Conservation (phyloP, 768 basidiomycete genomes). For the Tephrocybe rancida region DNA sequence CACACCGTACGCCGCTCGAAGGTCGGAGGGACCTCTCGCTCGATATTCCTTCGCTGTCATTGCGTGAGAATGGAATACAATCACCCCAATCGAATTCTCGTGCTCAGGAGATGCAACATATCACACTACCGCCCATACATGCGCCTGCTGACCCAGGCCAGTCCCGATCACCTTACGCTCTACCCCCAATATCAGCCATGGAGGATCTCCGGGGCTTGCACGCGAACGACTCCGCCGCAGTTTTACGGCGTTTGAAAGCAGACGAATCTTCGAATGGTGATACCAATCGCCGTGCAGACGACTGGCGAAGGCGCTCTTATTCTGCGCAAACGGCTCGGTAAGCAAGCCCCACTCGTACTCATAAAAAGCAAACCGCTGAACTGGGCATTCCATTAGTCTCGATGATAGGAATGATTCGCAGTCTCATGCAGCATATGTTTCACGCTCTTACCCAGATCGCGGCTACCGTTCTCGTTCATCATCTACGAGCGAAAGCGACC, state of each 20-base stretch:
- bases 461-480: slow-evolving; percentile 18
- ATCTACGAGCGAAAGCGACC: slow-evolving; percentile 15
- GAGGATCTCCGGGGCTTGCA: slow-evolving; percentile 60
- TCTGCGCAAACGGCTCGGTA: slow-evolving; percentile 37
- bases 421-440: slow-evolving; percentile 1
- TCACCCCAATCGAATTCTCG: neutral
- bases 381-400: slow-evolving; percentile 1
- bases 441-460: slow-evolving; percentile 16
- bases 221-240: slow-evolving; percentile 62
- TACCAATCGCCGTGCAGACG: slow-evolving; percentile 25
- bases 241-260: slow-evolving; percentile 62
- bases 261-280: slow-evolving; percentile 45
- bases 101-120: slow-evolving; percentile 25
- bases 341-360: neutral
- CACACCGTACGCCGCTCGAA: slow-evolving; percentile 23
- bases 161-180: slow-evolving; percentile 46
- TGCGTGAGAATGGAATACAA: slow-evolving; percentile 15
- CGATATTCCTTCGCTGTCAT: slow-evolving; percentile 33
- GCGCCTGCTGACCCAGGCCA: slow-evolving; percentile 26
- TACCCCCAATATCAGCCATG: slow-evolving; percentile 71
- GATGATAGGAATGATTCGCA: slow-evolving; percentile 4
- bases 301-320: slow-evolving; percentile 42
- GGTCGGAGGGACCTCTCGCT: slow-evolving; percentile 27
- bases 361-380: neutral
- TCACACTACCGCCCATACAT: slow-evolving; percentile 45